A percentile compares a stretch with the other conserved stretches of the same genome.
These are phyloP conservation scores for Magnolia sinica DNA, from an alignment of 164 flowering plant genomes.

Conservation along the genomic window DNA sequence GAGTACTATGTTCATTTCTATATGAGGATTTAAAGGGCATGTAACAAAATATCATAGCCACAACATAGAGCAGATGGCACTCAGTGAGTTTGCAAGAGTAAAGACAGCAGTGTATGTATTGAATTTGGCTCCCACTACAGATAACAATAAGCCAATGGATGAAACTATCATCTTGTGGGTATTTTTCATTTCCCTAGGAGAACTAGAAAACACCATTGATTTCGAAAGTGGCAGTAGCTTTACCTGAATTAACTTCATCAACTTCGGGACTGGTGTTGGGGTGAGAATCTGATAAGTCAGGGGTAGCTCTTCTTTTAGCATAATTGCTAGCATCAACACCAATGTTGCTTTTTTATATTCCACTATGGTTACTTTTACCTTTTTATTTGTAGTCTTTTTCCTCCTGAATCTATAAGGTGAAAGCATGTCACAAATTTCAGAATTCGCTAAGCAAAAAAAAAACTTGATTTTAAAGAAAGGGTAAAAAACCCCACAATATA, in stretches of 20 bases:
- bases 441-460: background rate
- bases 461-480: background rate
- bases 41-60: background rate
- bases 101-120: background rate
- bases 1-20: background rate
- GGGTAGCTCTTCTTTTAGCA: constrained; percentile 21
- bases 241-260: constrained; percentile 36
- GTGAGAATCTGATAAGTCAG: constrained; percentile 33
- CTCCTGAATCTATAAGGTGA: constrained; percentile 32
- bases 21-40: too few relatives aligned
- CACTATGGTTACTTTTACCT: constrained; percentile 25
- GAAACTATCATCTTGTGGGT: background rate
- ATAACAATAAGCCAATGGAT: background rate
- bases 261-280: constrained; percentile 18
- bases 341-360: constrained; percentile 17
- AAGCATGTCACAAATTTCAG: constrained; percentile 22
- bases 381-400: constrained; percentile 56
- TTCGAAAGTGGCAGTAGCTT: background rate
- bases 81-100: background rate
- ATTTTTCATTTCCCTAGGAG: background rate
- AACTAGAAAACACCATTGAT: background rate
- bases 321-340: constrained; percentile 17
- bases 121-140: background rate
- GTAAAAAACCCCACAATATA: background rate
- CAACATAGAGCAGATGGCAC: background rate